Conservation (phyloP, 106 monocot species). For the Dioscorea alata region DNA sequence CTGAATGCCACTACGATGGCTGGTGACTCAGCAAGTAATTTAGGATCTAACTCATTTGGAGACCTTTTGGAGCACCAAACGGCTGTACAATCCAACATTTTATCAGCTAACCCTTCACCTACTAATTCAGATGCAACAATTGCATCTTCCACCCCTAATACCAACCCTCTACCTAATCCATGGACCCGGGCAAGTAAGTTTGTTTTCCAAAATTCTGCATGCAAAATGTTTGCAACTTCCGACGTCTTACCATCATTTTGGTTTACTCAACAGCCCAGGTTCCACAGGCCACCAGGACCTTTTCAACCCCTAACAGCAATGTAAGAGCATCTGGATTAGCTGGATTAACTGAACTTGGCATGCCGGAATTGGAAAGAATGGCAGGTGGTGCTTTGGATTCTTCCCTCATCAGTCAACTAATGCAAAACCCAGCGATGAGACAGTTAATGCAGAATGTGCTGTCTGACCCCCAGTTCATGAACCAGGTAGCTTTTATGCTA, state of each 20-base stretch:
- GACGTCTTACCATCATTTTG: not conserved
- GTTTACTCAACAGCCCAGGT: constrained; percentile 34
- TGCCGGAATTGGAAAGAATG: constrained; percentile 65
- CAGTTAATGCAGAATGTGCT: constrained; percentile 81
- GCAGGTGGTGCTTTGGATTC: constrained; percentile 51
- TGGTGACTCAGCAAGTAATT: constrained; percentile 38
- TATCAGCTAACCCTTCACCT: constrained; percentile 31
- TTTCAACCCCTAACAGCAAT: constrained; percentile 35
- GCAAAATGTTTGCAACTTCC: not conserved
- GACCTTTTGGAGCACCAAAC: constrained; percentile 65
- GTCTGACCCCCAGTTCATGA: constrained; percentile 79
- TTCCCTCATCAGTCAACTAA: constrained; percentile 44
- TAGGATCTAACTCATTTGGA: constrained; percentile 67
- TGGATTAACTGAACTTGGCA: constrained; percentile 55
- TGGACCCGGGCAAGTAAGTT: constrained; percentile 58
- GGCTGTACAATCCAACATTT: constrained; percentile 28
- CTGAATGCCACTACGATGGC: constrained; percentile 90
- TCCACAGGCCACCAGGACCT: constrained; percentile 27
- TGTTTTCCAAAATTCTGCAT: constrained; percentile 1
- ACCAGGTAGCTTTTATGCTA: constrained; percentile 48
- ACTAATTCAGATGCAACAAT: constrained; percentile 36
- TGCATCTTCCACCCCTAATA: constrained; percentile 75
- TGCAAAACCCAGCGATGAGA: constrained; percentile 77
- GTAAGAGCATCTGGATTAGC: constrained; percentile 36
- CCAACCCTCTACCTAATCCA: constrained; percentile 91